These are phyloP conservation scores for Claviceps pazoutovae DNA, from an alignment of 2,329 filamentous ascomycete species.

Conservation along the genomic window DNA sequence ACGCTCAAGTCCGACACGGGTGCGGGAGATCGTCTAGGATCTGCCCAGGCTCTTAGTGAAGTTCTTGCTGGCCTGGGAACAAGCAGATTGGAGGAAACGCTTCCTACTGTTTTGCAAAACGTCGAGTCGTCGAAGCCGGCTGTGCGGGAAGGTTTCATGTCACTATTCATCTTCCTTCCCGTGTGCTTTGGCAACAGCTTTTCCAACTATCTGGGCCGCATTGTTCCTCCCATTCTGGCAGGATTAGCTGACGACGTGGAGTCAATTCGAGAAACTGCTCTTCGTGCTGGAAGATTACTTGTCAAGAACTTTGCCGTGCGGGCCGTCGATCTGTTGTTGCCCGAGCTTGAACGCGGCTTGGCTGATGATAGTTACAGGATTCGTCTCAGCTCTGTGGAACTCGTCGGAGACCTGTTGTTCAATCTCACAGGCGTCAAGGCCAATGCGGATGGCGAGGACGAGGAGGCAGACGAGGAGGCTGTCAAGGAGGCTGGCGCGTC, in stretches of 20 bases:
- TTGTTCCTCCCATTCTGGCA: conserved; percentile 87
- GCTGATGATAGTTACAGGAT: conserved; percentile 98
- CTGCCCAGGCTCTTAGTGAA: conserved; percentile 89
- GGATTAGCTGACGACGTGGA: conserved; percentile 93
- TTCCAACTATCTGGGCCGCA: conserved; percentile 83
- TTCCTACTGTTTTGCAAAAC: conserved; percentile 93
- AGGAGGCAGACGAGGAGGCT: conserved; percentile 48
- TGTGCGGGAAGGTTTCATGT: conserved; percentile 98
- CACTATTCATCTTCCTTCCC: conserved; percentile 95
- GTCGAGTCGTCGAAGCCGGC: conserved; percentile 80
- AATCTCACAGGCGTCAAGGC: conserved; percentile 90
- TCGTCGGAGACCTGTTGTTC: conserved; percentile 93
- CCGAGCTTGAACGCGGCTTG: conserved; percentile 87
- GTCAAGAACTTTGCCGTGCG: conserved; percentile 98
- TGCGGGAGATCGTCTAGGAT: conserved; percentile 88
- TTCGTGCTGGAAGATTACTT: conserved; percentile 81
- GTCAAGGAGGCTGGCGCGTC: conserved; percentile 81
- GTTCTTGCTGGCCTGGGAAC: conserved; percentile 92
- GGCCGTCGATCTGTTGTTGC: conserved; percentile 83
- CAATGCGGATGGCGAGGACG: conserved; percentile 64
- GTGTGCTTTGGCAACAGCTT: conserved; percentile 99
- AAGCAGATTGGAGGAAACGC: conserved; percentile 79
- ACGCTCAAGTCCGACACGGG: conserved; percentile 95
- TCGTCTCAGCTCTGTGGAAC: conserved; percentile 91
- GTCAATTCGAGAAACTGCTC: conserved; percentile 89